Base-by-base conservation (phyloP, 148 eudicot genomes). In the Nyssa sinensis region DNA sequence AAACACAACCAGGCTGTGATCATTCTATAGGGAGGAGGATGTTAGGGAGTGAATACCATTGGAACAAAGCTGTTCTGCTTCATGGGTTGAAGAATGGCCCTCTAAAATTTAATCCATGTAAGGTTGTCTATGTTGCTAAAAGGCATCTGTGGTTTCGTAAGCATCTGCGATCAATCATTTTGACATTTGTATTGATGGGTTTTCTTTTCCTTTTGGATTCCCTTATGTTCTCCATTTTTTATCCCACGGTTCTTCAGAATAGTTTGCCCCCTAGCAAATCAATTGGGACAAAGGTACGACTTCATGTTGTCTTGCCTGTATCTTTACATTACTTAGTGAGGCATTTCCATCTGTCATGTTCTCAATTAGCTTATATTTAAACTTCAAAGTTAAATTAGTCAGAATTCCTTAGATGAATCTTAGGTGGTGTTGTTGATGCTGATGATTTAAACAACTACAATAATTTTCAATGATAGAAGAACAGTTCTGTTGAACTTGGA, bases 131-230 rank as follows among this genome's bases (percentile, higher is more conserved):
- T 81, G 77, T 67, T 67, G 87, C 86, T 30, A 90, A 87, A 73
- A 84, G 84, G 80, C 83, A 87, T 34, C 49, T n/a, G 33, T 84
- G 90, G 93, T 69, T 85, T 49, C 76, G 84, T 28, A 90, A 72
- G 73, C 82, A 88, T 74, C 65, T 90, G 44, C 75, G 86, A 70
- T 84, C 84, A 1, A 61, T 86, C 74, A 69, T 80, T 81, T 78
- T 90, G 58, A 82, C 88, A 3, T 44, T 87, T 35, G 83, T 66
- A 75, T 32, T 90, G 79, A 80, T 87, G 74, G 84, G 71, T 71
- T 80, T 86, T 29, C 70, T 92, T 72, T 83, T 87, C 67, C 79
- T 90, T 75, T 81, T 91, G 86, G 95, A 92, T 81, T 94, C 93
- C 10, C 77, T 92, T 66, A 67, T 91, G 77, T 84, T 83, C 72